Evolutionary conservation across 2,329 filamentous ascomycete species (phyloP), one percentile per base, ranked within the genome.

Genomic region (Cladosporium sp.): DNA sequence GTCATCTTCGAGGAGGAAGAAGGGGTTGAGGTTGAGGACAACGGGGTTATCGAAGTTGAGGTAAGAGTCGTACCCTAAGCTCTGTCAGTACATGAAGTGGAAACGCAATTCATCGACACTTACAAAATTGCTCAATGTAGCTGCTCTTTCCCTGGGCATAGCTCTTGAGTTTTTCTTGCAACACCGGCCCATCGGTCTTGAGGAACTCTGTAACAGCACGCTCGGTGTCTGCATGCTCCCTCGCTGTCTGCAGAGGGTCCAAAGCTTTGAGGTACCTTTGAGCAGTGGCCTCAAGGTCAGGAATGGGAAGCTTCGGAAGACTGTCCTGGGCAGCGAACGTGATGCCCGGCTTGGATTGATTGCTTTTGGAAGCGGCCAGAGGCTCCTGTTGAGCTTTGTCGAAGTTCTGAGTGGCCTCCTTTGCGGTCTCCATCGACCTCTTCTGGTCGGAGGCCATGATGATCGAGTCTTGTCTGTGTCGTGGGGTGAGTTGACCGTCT

Each of bases 61-160:
- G 67, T 97, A 98, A 31, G 93, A 97, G 69, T 98, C 93, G 68
- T 97, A 97, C 93, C 91, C 91, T 95, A 56, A 14, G 5, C 11
- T 3, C 22, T 50, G 11, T 59, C 31, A 54, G 56, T 32, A 38
- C 9, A 14, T 10, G 9, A 34, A 37, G 14, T 1, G n/a, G 13
- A 33, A 34, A 22, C 11, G n/a, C 41, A 22, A 28, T 7, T n/a
- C 13, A 19, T 13, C 3, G 22, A 11, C 9, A 79, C 88, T 67
- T 80, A 95, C 92, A 98, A 63, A 98, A 98, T 65, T 98, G 93
- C 68, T 97, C 93, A 63, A 98, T 97, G 67, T 96, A 98, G 71
- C 92, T 97, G 35, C 89, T 89, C 72, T 91, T 92, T 42, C 87
- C 89, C 45, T 83, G 84, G 8, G 93, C 91, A 74, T 97, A 98